Evolutionary conservation across 2,329 filamentous ascomycete genomes (phyloP).

Genomic region (Pseudonectria buxi): DNA sequence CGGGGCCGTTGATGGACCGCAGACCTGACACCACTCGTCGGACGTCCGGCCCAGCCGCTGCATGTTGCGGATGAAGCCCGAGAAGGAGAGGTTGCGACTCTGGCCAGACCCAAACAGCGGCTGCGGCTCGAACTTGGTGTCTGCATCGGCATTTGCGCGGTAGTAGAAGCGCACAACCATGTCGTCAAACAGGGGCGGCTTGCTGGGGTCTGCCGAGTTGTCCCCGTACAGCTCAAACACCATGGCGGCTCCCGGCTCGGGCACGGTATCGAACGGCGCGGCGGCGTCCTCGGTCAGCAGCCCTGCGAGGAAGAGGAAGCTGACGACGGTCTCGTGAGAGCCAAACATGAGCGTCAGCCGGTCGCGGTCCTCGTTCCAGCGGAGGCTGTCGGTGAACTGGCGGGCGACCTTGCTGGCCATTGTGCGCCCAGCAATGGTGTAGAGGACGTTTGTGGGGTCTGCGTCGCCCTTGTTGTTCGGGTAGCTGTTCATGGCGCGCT

Average conservation of each 20-base stretch:
- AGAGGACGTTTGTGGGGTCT: slow-evolving; percentile 30
- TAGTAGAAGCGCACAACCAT: slow-evolving; percentile 52
- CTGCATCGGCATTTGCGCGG: slow-evolving; percentile 38
- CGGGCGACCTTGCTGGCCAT: slow-evolving; percentile 39
- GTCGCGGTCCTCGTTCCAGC: slow-evolving; percentile 28
- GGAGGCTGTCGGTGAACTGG: slow-evolving; percentile 37
- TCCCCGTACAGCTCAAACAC: slow-evolving; percentile 57
- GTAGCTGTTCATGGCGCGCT: slow-evolving; percentile 50
- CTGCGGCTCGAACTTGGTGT: slow-evolving; percentile 29
- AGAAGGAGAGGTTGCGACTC: slow-evolving; percentile 30
- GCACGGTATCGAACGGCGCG: slow-evolving; percentile 37
- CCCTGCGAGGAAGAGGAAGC: slow-evolving; percentile 45
- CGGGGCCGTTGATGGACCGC: slow-evolving; percentile 23
- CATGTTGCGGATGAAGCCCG: slow-evolving; percentile 33
- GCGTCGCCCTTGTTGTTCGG: slow-evolving; percentile 41
- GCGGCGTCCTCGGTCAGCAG: slow-evolving; percentile 45
- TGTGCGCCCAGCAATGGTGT: slow-evolving; percentile 47
- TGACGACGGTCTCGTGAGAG: slow-evolving; percentile 46
- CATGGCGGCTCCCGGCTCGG: slow-evolving; percentile 68
- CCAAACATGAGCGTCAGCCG: slow-evolving; percentile 50
- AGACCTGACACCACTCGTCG: slow-evolving; percentile 39
- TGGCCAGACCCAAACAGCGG: slow-evolving; percentile 34
- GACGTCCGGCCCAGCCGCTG: slow-evolving; percentile 27
- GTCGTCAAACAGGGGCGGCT: slow-evolving; percentile 26
- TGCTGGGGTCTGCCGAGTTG: slow-evolving; percentile 12